These are phyloP conservation scores for Arthrocladium fulminans DNA, from an alignment of 2,329 filamentous ascomycete species.

Conservation along the genomic window DNA sequence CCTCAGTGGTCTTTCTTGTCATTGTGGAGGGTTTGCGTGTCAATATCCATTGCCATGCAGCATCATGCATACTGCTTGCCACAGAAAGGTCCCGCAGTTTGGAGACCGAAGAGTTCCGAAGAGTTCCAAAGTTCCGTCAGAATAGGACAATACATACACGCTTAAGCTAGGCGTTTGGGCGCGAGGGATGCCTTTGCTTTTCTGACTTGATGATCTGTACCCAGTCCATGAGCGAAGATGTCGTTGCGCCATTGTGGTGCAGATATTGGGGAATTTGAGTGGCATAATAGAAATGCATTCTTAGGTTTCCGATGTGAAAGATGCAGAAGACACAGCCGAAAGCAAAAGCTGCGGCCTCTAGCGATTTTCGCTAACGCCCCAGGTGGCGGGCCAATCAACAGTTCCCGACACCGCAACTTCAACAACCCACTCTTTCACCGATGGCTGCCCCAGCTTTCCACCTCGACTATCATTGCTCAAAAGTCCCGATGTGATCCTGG, in stretches of 20 bases:
- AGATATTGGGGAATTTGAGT: neutral
- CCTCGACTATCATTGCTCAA: conserved; percentile 1
- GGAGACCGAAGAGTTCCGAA: neutral
- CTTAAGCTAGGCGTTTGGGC: neutral
- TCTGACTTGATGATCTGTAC: neutral
- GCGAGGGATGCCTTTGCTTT: neutral
- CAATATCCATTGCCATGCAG: conserved; percentile 5
- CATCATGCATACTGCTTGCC: conserved; percentile 2
- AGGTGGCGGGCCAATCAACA: conserved; percentile 3
- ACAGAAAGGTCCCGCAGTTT: neutral
- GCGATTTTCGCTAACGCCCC: neutral
- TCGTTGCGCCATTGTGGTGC: neutral
- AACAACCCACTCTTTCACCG: neutral
- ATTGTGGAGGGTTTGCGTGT: neutral
- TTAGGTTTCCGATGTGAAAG: neutral
- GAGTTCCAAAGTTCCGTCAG: neutral
- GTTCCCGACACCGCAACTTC: neutral
- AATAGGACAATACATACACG: conserved; percentile 1
- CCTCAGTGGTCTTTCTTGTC: neutral
- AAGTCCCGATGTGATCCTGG: neutral
- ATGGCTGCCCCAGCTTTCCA: conserved; percentile 2
- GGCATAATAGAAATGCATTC: neutral
- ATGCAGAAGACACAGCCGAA: neutral
- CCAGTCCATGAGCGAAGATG: neutral
- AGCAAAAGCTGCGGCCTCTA: neutral